Conservation (phyloP, 2,329 filamentous ascomycete species). For the Colletotrichum simmondsii region DNA sequence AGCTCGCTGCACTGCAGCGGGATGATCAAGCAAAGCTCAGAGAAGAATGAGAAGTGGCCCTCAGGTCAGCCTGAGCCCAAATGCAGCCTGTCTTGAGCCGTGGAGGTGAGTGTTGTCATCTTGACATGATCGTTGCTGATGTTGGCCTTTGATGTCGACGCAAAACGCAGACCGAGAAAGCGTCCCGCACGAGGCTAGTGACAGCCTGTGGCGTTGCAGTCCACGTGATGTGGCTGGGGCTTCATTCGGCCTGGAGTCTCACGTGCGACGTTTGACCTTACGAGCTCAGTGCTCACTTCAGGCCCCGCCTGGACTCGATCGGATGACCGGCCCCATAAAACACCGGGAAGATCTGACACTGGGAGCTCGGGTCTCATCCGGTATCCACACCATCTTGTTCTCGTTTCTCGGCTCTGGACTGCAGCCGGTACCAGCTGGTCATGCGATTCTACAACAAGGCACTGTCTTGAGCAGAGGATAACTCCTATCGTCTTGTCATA, state of each 20-base stretch:
- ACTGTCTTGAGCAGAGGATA: too few relatives aligned
- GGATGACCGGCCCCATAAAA: constrained; percentile 1
- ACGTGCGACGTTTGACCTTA: not conserved
- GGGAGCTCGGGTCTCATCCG: not conserved
- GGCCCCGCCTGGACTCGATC: not conserved
- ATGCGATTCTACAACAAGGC: too few relatives aligned
- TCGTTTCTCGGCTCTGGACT: not conserved
- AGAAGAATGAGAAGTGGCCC: not conserved
- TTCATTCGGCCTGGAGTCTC: too few relatives aligned
- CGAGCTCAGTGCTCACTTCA: not conserved
- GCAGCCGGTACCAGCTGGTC: too few relatives aligned
- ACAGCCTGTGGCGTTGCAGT: not conserved
- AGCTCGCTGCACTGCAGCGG: constrained; percentile 2
- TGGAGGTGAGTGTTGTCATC: constrained; percentile 19
- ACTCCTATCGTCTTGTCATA: too few relatives aligned
- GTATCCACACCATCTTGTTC: not conserved
- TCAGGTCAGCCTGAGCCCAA: not conserved
- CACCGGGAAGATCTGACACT: not conserved
- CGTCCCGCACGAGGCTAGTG: constrained; percentile 35
- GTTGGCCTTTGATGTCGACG: constrained; percentile 32
- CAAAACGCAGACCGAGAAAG: constrained; percentile 33
- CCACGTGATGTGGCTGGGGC: constrained; percentile 27
- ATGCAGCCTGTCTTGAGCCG: constrained; percentile 14
- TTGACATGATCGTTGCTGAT: constrained; percentile 25
- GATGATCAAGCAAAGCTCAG: not conserved